Percentiles rank a stretch among this genome's conserved stretches.
Evolutionary conservation across 768 basidiomycete species (phyloP).

Genomic region (Suillus alpinus): DNA sequence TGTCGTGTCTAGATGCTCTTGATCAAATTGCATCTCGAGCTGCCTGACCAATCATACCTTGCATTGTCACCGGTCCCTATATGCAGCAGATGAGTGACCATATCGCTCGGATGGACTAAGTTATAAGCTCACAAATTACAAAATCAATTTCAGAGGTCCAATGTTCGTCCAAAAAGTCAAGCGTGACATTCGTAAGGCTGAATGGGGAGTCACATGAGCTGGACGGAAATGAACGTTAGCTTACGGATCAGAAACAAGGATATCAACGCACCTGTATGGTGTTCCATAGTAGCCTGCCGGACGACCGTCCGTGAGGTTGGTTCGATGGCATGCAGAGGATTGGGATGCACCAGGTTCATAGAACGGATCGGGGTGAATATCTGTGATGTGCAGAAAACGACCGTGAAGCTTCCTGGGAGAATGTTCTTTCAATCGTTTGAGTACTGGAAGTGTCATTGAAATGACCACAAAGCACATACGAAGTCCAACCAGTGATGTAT

Average conservation of each 20-base stretch:
- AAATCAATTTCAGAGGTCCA: slow-evolving; percentile 88
- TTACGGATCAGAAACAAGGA: background rate
- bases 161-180: slow-evolving; percentile 74
- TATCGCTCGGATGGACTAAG: background rate
- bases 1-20: slow-evolving; percentile 62
- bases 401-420: slow-evolving; percentile 52
- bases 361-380: slow-evolving; percentile 77
- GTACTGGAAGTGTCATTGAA: background rate
- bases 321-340: slow-evolving; percentile 63
- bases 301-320: slow-evolving; percentile 51
- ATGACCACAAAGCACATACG: background rate
- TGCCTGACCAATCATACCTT: slow-evolving; percentile 35
- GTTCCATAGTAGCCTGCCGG: slow-evolving; percentile 62
- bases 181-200: slow-evolving; percentile 70
- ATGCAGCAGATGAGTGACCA: background rate
- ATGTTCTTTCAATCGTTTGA: slow-evolving; percentile 15
- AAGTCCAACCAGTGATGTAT: slow-evolving; percentile 12
- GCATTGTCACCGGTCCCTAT: slow-evolving; percentile 79
- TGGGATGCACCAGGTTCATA: slow-evolving; percentile 51
- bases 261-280: slow-evolving; percentile 55
- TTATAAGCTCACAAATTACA: slow-evolving; percentile 63
- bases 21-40: background rate
- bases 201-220: slow-evolving; percentile 86
- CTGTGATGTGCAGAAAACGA: slow-evolving; percentile 80
- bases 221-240: background rate